A percentile compares a stretch with the other conserved stretches of the same genome.
Conservation (phyloP, 768 basidiomycete species). For the Gelatoporia subvermispora region DNA sequence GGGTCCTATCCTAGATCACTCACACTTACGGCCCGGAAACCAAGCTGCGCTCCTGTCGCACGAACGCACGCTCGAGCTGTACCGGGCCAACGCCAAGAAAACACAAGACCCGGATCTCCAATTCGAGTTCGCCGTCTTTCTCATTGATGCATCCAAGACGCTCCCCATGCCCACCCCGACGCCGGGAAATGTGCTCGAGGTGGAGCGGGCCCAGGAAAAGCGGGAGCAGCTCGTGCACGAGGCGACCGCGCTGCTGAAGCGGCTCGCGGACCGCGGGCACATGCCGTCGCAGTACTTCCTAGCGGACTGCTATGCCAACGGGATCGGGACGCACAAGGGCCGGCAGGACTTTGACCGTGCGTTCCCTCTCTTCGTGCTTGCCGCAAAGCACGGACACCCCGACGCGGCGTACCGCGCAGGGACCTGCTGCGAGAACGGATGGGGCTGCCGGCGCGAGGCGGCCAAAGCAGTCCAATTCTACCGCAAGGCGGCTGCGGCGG, state of each 20-base stretch:
- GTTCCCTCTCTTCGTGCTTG: slow-evolving; percentile 91
- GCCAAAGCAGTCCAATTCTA: slow-evolving; percentile 91
- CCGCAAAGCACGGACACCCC: slow-evolving; percentile 95
- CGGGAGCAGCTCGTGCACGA: slow-evolving; percentile 87
- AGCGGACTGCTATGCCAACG: slow-evolving; percentile 97
- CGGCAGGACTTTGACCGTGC: slow-evolving; percentile 97
- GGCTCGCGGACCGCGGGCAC: slow-evolving; percentile 91
- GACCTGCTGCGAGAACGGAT: slow-evolving; percentile 97
- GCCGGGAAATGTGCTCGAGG: slow-evolving; percentile 70
- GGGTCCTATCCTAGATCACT: slow-evolving; percentile 79
- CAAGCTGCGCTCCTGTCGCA: slow-evolving; percentile 91
- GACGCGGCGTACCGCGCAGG: slow-evolving; percentile 95
- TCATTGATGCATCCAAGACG: slow-evolving; percentile 95
- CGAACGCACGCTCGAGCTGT: slow-evolving; percentile 94
- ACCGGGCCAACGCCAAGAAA: slow-evolving; percentile 97
- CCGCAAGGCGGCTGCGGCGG: slow-evolving; percentile 86
- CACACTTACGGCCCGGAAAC: slow-evolving; percentile 89
- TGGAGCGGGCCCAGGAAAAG: slow-evolving; percentile 76
- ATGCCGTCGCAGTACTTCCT: slow-evolving; percentile 95
- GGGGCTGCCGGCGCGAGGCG: slow-evolving; percentile 92
- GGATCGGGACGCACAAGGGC: slow-evolving; percentile 87
- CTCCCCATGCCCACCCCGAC: slow-evolving; percentile 71
- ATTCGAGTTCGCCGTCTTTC: slow-evolving; percentile 98
- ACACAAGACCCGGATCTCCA: slow-evolving; percentile 96
- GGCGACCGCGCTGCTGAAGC: slow-evolving; percentile 81